These are phyloP conservation scores for Nannochloropsis granulata DNA, from an alignment of 108 stramenopile genomes.

Conservation along the genomic window DNA sequence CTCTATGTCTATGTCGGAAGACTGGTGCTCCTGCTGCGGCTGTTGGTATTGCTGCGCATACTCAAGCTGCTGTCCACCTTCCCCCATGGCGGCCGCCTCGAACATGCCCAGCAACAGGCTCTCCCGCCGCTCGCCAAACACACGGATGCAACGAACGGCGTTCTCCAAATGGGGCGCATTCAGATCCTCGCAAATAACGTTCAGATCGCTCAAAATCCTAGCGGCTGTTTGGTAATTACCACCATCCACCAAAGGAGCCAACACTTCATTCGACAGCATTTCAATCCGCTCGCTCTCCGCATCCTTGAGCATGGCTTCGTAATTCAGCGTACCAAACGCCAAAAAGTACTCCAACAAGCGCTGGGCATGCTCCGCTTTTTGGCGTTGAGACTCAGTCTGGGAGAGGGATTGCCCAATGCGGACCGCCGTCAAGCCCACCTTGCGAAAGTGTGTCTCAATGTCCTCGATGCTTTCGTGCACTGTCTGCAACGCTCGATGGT, in stretches of 20 bases:
- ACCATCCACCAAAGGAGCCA: neutral
- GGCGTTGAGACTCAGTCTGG: neutral
- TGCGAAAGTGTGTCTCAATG: neutral
- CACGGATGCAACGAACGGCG: neutral
- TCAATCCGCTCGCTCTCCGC: neutral
- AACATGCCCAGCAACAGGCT: neutral
- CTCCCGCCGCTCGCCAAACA: neutral
- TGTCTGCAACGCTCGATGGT: neutral
- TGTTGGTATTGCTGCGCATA: neutral
- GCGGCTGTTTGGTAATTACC: neutral
- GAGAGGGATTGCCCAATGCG: neutral
- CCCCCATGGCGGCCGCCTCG: neutral
- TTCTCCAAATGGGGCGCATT: neutral
- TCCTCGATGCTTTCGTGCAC: neutral
- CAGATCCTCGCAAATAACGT: neutral
- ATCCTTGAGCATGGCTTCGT: neutral
- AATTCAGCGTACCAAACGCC: neutral
- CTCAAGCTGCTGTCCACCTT: neutral
- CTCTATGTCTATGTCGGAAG: neutral
- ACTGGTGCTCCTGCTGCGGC: neutral
- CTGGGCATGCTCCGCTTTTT: neutral
- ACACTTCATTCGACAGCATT: neutral
- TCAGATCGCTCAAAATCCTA: neutral
- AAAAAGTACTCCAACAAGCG: neutral
- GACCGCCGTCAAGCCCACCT: neutral